phyloP scores from a whole-genome alignment of 441 rosid genomes.

The Eutrema salsugineum region DNA sequence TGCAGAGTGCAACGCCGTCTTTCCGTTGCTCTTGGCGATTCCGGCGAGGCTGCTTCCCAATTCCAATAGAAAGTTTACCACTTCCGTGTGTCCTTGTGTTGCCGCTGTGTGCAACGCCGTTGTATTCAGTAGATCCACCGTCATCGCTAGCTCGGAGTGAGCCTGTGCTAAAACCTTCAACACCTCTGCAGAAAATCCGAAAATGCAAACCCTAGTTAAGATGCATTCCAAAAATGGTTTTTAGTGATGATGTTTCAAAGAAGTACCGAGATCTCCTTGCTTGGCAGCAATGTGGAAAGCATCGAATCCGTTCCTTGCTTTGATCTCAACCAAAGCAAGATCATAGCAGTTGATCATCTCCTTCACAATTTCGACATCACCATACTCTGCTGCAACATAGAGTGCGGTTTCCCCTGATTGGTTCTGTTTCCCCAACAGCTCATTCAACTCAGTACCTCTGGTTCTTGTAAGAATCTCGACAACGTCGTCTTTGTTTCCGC shows the following conservation, averaged over 20 bases:
- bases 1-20: conserved; percentile 86
- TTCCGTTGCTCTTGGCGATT: conserved; percentile 85
- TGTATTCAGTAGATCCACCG: conserved; percentile 77
- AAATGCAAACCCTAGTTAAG: background rate
- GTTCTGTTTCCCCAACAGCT: conserved; percentile 64
- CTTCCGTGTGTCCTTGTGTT: conserved; percentile 71
- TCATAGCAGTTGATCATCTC: conserved; percentile 78
- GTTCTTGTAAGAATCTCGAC: conserved; percentile 42
- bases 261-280: conserved; percentile 82
- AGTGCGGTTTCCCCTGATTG: conserved; percentile 88
- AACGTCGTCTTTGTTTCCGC: conserved; percentile 49
- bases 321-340: conserved; percentile 68
- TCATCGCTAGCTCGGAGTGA: conserved; percentile 83
- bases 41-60: conserved; percentile 68
- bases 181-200: conserved; percentile 43
- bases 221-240: too few species aligned
- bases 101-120: conserved; percentile 91
- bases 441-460: conserved; percentile 40
- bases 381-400: conserved; percentile 82
- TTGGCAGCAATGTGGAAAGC: conserved; percentile 97
- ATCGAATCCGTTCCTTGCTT: conserved; percentile 90
- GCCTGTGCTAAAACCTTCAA: conserved; percentile 61
- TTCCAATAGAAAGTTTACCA: conserved; percentile 59
- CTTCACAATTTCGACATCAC: conserved; percentile 63
- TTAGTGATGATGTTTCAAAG: too few species aligned